These are phyloP conservation scores for Teratosphaeria gauchensis DNA, from an alignment of 2,329 filamentous ascomycete species.

Conservation along the genomic window DNA sequence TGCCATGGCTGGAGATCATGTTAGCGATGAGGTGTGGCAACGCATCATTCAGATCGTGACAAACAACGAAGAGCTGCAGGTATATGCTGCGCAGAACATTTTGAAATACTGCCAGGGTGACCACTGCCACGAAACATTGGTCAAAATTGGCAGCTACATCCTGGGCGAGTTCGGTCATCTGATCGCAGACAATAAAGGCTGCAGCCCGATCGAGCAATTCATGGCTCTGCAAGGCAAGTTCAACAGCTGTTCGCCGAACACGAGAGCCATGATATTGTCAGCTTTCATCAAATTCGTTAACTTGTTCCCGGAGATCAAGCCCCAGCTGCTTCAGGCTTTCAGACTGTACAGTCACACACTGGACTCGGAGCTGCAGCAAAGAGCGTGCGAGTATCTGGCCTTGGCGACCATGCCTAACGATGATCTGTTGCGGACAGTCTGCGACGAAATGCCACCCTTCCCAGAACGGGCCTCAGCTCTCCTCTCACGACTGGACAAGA, in stretches of 20 bases:
- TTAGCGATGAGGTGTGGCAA: conserved; percentile 99
- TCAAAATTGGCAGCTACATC: conserved; percentile 96
- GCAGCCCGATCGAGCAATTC: conserved; percentile 95
- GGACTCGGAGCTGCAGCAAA: conserved; percentile 89
- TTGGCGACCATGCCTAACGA: conserved; percentile 80
- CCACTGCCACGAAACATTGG: conserved; percentile 89
- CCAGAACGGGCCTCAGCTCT: conserved; percentile 88
- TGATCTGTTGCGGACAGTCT: conserved; percentile 83
- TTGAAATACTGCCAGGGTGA: conserved; percentile 86
- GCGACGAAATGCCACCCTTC: conserved; percentile 98
- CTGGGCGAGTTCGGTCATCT: conserved; percentile 95
- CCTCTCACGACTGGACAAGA: conserved; percentile 85
- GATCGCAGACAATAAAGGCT: conserved; percentile 82
- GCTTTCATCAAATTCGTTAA: conserved; percentile 98
- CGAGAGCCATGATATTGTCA: conserved; percentile 86
- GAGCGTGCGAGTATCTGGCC: conserved; percentile 88
- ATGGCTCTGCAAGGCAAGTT: conserved; percentile 86
- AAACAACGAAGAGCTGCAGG: conserved; percentile 96
- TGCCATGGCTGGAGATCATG: conserved; percentile 93
- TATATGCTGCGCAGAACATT: conserved; percentile 90
- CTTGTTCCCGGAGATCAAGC: conserved; percentile 95
- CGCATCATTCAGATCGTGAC: conserved; percentile 97
- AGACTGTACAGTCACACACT: conserved; percentile 86
- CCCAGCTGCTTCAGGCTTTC: conserved; percentile 84
- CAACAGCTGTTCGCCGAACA: conserved; percentile 76